Percentiles rank a stretch among this genome's conserved stretches.
phyloP scores from a whole-genome alignment of 2,329 filamentous ascomycete genomes.

The Penicillium sp. region DNA sequence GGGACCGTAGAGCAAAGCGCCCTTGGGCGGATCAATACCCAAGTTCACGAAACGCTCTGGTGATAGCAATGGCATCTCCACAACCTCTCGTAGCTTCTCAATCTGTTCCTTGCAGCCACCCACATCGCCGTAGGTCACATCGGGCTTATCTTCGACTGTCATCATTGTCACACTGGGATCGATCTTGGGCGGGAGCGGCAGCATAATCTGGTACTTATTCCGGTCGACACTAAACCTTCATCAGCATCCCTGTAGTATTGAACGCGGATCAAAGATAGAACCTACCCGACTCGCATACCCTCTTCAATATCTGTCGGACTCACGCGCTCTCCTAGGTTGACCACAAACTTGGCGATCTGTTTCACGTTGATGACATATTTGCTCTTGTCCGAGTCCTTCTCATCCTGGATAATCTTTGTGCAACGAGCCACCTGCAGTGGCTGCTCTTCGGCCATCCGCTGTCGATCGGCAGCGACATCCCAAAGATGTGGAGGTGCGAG shows the following conservation, averaged over 20 bases:
- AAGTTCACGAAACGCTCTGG: slow-evolving; percentile 97
- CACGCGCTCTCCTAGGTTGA: slow-evolving; percentile 94
- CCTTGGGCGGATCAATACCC: slow-evolving; percentile 98
- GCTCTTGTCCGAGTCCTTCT: slow-evolving; percentile 94
- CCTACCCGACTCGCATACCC: slow-evolving; percentile 90
- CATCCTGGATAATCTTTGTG: slow-evolving; percentile 98
- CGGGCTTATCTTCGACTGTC: slow-evolving; percentile 99
- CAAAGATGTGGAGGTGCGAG: slow-evolving; percentile 97
- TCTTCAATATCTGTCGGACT: slow-evolving; percentile 99
- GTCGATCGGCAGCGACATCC: slow-evolving; percentile 96
- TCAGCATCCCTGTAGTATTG: slow-evolving; percentile 2
- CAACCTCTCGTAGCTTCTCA: slow-evolving; percentile 96
- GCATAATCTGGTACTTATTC: slow-evolving; percentile 98
- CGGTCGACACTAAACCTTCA: slow-evolving; percentile 70
- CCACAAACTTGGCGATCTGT: slow-evolving; percentile 99
- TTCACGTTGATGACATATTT: slow-evolving; percentile 99
- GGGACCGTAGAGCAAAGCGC: slow-evolving; percentile 91
- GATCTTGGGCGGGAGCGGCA: slow-evolving; percentile 96
- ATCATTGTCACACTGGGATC: slow-evolving; percentile 99
- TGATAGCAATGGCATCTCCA: slow-evolving; percentile 95
- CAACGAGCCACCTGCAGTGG: slow-evolving; percentile 95
- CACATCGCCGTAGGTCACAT: slow-evolving; percentile 98
- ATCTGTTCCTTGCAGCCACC: slow-evolving; percentile 99
- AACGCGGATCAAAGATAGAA: slow-evolving; percentile 4
- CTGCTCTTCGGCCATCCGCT: slow-evolving; percentile 98